phyloP scores from a whole-genome alignment of 768 basidiomycete species.

The Flagelloscypha sp. region DNA sequence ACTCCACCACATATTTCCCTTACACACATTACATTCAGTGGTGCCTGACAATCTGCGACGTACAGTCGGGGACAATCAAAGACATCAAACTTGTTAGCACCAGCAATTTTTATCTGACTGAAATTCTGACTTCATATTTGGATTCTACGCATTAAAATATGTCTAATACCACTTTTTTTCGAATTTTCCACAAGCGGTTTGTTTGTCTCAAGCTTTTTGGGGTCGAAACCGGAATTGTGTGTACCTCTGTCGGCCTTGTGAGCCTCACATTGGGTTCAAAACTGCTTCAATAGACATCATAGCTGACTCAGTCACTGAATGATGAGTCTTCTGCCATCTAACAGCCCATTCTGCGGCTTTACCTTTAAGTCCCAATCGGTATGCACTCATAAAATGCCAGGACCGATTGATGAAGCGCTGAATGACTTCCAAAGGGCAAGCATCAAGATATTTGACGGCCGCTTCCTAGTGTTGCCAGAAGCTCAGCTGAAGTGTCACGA shows the following conservation, averaged over 20 bases:
- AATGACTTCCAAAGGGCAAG: conserved; percentile 29
- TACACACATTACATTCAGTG: too few relatives aligned
- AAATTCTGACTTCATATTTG: conserved; percentile 15
- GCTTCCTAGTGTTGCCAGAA: conserved; percentile 16
- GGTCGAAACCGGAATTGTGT: conserved; percentile 5
- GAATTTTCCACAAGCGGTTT: conserved; percentile 20
- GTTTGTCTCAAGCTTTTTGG: conserved; percentile 19
- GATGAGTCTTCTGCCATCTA: conserved; percentile 25
- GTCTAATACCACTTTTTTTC: conserved; percentile 12
- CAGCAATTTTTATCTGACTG: conserved; percentile 10
- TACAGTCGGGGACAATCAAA: conserved; percentile 23
- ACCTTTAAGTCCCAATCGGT: conserved; percentile 25
- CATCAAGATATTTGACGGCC: conserved; percentile 19
- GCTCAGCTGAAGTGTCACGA: too few relatives aligned
- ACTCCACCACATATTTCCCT: too few relatives aligned
- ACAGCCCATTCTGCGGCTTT: conserved; percentile 32
- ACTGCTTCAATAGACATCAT: conserved; percentile 27
- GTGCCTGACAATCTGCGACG: too few relatives aligned
- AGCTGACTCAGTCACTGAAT: conserved; percentile 17
- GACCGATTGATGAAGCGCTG: conserved; percentile 26
- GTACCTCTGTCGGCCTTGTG: too few relatives aligned
- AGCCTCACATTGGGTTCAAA: conserved; percentile 10
- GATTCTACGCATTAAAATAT: conserved; percentile 12
- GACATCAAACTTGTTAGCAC: conserved; percentile 11
- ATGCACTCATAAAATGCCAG: conserved; percentile 28